Evolutionary conservation across 352 stramenopile species (phyloP), one percentile per base, ranked within the genome.

Genomic region (Lagenidium sp.): DNA sequence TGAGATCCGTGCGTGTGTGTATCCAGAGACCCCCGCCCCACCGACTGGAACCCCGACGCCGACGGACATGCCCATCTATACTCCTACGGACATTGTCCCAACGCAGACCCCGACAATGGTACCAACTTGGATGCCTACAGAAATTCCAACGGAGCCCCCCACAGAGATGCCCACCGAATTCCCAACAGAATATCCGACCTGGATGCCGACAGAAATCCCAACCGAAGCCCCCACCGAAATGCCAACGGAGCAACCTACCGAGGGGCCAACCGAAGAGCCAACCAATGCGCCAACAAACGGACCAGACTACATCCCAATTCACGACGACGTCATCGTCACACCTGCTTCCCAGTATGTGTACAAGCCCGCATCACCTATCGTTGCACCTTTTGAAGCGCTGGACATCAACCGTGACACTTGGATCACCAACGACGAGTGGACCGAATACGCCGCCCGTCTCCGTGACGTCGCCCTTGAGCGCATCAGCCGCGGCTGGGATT

Each of bases 311-410:
- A 32, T 32, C 28, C 28, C 28, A 15, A 32, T 22, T 35, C 20
- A 22, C 12, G 11, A 28, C 22, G 13, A 25, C 38, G 20, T 4
- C 10, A 12, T 4, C 38, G 5, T 8, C 37, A 2, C 29, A 15
- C 37, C 13, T 28, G 4, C 13, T 44, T 37, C 16, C 13, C 3
- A n/a, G 15, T 6, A 25, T 29, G 4, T 37, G 6, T 37, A 38
- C 26, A 10, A 36, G 8, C 41, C 41, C 5, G 26, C 39, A 3
- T 45, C 39, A 15, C 21, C 15, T 21, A 15, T 20, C 4, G 47
- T 36, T 11, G 21, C 47, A 6, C 47, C 47, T 12, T 47, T 53
- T 29, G 28, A 41, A 16, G 42, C 31, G 8, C 42, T 48, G 6
- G 42, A 48, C 16, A 15, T 48, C 31, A 31, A 48, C 24, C 20